Conservation (phyloP, 2,329 filamentous ascomycete genomes). For the Leptographium procerum region DNA sequence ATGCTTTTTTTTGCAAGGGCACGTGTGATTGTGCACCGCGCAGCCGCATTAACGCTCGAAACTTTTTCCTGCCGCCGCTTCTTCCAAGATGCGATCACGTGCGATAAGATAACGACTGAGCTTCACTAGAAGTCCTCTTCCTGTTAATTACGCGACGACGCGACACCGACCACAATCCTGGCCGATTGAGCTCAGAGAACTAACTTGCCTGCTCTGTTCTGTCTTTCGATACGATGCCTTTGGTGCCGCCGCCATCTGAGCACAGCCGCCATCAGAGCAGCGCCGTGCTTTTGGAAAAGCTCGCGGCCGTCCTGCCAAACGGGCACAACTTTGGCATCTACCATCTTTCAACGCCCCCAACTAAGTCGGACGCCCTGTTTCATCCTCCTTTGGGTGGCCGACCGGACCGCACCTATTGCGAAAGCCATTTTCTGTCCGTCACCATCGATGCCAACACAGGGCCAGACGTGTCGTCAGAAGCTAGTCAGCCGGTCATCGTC, state of each 20-base stretch:
- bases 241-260: not conserved
- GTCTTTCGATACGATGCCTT: not conserved
- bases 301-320: slow-evolving; percentile 42
- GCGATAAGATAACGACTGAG: not conserved
- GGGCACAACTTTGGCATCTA: slow-evolving; percentile 55
- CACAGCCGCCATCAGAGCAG: slow-evolving; percentile 12
- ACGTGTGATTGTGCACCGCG: not conserved
- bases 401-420: slow-evolving; percentile 70
- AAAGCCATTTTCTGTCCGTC: slow-evolving; percentile 62
- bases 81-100: slow-evolving; percentile 2
- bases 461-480: not conserved
- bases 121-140: not conserved
- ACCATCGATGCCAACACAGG: slow-evolving; percentile 26
- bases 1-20: not conserved
- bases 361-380: slow-evolving; percentile 63
- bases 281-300: slow-evolving; percentile 23
- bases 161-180: not conserved
- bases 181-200: not conserved
- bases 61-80: not conserved
- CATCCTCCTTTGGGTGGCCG: slow-evolving; percentile 61
- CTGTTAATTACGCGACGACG: not conserved
- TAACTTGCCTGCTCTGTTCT: not conserved
- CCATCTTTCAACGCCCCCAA: slow-evolving; percentile 79
- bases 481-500: slow-evolving; percentile 43
- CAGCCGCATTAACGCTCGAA: not conserved